Evolutionary conservation across 495 filamentous ascomycete genomes (phyloP).

Genomic region (Penicillium verhagenii): DNA sequence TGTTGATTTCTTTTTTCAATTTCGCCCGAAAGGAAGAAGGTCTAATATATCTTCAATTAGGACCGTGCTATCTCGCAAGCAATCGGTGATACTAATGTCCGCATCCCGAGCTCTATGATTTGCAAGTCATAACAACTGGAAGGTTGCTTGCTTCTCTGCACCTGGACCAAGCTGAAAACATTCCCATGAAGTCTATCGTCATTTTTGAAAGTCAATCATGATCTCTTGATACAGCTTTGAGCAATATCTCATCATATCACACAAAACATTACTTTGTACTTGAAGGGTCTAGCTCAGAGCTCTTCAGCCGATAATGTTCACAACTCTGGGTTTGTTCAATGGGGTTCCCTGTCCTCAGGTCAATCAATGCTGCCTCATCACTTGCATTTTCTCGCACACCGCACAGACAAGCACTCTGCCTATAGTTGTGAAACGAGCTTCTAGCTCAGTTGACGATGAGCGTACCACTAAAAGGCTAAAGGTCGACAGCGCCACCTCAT

Average conservation of each 20-base stretch:
- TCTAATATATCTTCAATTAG: neutral
- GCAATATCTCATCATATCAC: neutral
- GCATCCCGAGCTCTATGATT: neutral
- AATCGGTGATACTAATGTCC: neutral
- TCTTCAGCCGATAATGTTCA: conserved; percentile 55
- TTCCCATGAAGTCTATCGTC: too few relatives aligned
- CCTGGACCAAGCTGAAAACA: neutral
- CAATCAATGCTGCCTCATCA: conserved; percentile 52
- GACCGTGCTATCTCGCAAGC: neutral
- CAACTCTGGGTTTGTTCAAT: conserved; percentile 62
- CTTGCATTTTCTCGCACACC: conserved; percentile 61
- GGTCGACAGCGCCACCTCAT: conserved; percentile 42
- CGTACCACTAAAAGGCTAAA: conserved; percentile 10
- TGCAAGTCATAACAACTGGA: neutral
- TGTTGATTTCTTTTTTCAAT: neutral
- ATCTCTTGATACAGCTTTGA: neutral
- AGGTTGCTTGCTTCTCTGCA: neutral
- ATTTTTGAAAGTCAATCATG: neutral
- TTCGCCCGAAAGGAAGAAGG: too few relatives aligned
- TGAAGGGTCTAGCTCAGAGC: neutral
- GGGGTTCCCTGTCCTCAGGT: conserved; percentile 63
- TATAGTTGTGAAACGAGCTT: neutral
- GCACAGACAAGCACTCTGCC: conserved; percentile 3
- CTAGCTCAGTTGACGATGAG: neutral
- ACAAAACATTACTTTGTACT: neutral